Conservation (phyloP, 163 green algal species). For the Volvox carteri region DNA sequence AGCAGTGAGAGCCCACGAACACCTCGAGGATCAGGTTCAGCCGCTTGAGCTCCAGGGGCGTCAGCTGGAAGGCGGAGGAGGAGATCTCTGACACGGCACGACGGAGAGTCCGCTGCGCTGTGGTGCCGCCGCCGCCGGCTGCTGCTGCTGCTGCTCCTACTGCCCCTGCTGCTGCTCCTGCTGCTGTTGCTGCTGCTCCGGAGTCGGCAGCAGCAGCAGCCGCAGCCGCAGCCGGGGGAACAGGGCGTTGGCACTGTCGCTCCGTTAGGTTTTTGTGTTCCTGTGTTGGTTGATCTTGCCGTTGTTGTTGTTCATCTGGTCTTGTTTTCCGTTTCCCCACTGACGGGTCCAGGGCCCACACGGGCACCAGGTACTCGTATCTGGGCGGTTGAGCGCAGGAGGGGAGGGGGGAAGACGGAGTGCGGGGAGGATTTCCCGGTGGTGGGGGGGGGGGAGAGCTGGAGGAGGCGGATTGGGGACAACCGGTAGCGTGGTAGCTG, state of each 20-base stretch:
- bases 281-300: not conserved
- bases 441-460: no score
- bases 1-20: conserved; percentile 95
- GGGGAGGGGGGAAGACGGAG: no score
- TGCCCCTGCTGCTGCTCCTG: not conserved
- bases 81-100: conserved; percentile 30
- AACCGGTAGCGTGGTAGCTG: no score
- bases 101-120: conserved; percentile 21
- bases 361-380: conserved; percentile 97
- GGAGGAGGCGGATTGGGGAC: no score
- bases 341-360: conserved; percentile 88
- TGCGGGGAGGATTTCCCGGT: no score
- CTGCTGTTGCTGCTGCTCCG: not conserved
- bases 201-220: no score
- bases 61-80: conserved; percentile 48
- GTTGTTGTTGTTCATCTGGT: conserved; percentile 43
- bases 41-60: conserved; percentile 52
- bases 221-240: no score
- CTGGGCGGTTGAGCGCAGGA: no score
- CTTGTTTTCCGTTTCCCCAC: conserved; percentile 34
- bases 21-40: conserved; percentile 83
- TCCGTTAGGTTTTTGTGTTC: no score
- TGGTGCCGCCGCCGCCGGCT: not conserved
- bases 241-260: no score
- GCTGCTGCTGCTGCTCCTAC: not conserved